Conservation (phyloP, 306 rosid genomes). For the Cucurbita argyrosperma region DNA sequence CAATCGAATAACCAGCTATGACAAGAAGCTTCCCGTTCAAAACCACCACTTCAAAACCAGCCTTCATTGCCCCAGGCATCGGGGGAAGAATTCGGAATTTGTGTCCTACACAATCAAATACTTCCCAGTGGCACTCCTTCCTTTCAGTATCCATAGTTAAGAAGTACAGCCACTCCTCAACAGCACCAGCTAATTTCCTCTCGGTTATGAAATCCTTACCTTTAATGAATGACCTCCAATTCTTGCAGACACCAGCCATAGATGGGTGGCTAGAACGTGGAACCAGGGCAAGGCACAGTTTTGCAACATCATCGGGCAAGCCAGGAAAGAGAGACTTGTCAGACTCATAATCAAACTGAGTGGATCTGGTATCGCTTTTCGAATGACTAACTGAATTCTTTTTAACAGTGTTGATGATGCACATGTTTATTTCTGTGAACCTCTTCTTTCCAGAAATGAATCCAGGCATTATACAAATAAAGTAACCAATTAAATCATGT, state of each 20-base stretch:
- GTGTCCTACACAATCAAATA: slow-evolving; percentile 56
- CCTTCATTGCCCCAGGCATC: slow-evolving; percentile 55
- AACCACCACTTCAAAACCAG: slow-evolving; percentile 57
- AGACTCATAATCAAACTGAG: slow-evolving; percentile 19
- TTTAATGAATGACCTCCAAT: slow-evolving; percentile 71
- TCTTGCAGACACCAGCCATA: slow-evolving; percentile 68
- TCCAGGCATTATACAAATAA: slow-evolving; percentile 36
- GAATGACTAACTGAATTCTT: slow-evolving; percentile 23
- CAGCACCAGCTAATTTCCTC: slow-evolving; percentile 59
- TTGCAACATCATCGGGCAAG: slow-evolving; percentile 86
- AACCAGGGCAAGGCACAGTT: slow-evolving; percentile 77
- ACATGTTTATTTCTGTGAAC: slow-evolving; percentile 36
- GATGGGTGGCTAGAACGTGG: slow-evolving; percentile 58
- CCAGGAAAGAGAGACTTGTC: slow-evolving; percentile 52
- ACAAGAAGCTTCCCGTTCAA: slow-evolving; percentile 80
- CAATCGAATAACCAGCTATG: slow-evolving; percentile 55
- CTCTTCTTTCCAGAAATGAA: slow-evolving; percentile 51
- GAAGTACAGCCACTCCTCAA: slow-evolving; percentile 86
- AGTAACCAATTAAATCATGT: slow-evolving; percentile 16
- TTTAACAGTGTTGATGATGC: slow-evolving; percentile 30
- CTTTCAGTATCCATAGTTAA: slow-evolving; percentile 42
- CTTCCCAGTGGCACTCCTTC: slow-evolving; percentile 84
- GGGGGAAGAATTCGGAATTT: slow-evolving; percentile 44
- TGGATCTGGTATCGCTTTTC: slow-evolving; percentile 22
- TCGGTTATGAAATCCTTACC: slow-evolving; percentile 63